Conservation (phyloP, 2,329 filamentous ascomycete genomes). For the Beauveria australis region DNA sequence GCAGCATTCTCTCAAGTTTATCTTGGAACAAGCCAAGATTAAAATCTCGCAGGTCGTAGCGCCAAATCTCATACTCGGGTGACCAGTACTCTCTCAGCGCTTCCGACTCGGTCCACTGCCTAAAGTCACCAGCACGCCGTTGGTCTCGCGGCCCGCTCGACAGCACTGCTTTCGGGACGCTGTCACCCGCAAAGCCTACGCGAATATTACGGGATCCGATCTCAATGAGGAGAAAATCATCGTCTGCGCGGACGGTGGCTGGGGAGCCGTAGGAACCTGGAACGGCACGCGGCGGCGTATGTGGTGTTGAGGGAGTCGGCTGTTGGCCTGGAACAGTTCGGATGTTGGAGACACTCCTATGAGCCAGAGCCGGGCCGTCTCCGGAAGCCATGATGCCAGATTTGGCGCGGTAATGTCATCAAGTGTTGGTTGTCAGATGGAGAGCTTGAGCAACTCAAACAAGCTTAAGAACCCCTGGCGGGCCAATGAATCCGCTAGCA, state of each 20-base stretch:
- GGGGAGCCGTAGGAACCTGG: constrained; percentile 50
- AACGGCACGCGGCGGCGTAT: constrained; percentile 51
- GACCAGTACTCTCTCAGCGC: constrained; percentile 48
- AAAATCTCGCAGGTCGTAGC: constrained; percentile 60
- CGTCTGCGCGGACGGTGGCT: constrained; percentile 61
- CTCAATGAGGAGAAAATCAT: constrained; percentile 78
- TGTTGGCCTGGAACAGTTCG: constrained; percentile 23
- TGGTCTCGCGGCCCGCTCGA: constrained; percentile 68
- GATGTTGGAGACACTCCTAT: constrained; percentile 52
- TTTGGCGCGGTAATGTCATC: not conserved
- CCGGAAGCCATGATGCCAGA: constrained; percentile 34
- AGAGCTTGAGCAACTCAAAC: not conserved
- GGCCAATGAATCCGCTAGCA: not conserved
- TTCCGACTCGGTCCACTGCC: constrained; percentile 54
- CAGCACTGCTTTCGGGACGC: constrained; percentile 61
- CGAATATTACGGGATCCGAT: constrained; percentile 71
- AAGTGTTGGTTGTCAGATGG: not conserved
- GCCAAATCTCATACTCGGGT: constrained; percentile 66
- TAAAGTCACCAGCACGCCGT: constrained; percentile 72
- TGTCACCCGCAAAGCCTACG: constrained; percentile 81
- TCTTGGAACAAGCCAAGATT: constrained; percentile 78
- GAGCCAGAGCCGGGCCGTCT: constrained; percentile 38
- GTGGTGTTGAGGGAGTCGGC: constrained; percentile 31
- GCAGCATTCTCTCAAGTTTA: constrained; percentile 73
- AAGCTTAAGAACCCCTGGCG: not conserved